A percentile compares a stretch with the other conserved stretches of the same genome.
These are phyloP conservation scores for Angophora floribunda DNA, from an alignment of 345 rosid genomes.

Conservation along the genomic window DNA sequence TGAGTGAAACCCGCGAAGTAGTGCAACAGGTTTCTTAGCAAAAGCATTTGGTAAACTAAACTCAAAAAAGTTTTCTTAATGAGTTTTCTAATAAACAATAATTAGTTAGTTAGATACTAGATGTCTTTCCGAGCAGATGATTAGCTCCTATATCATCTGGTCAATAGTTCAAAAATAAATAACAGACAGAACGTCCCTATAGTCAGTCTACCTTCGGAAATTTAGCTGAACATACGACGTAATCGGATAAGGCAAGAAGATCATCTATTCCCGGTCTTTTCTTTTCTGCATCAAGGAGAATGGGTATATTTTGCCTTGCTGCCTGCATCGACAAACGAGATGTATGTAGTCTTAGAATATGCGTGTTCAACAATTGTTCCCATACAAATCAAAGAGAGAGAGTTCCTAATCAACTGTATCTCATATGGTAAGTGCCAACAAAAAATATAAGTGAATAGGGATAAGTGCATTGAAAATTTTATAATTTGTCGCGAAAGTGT, in stretches of 20 bases:
- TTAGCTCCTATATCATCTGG: background rate
- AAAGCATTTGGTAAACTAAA: background rate
- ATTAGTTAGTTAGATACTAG: background rate
- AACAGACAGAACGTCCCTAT: background rate
- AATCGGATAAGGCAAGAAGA: constrained; percentile 50
- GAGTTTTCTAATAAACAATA: background rate
- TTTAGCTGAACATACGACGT: constrained; percentile 67
- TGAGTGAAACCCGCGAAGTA: background rate
- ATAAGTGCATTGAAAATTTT: no score
- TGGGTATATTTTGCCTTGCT: constrained; percentile 53
- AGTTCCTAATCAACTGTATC: background rate
- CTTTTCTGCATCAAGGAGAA: constrained; percentile 76
- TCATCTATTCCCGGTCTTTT: constrained; percentile 72
- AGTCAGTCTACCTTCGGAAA: constrained; percentile 55
- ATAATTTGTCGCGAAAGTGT: no score
- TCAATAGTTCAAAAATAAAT: background rate
- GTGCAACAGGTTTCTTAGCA: background rate
- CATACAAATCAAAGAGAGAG: background rate
- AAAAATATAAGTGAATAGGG: background rate
- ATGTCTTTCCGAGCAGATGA: background rate
- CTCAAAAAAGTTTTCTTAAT: background rate
- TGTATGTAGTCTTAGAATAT: background rate
- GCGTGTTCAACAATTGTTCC: background rate
- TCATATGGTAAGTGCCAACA: background rate
- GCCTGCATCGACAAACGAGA: constrained; percentile 40